Evolutionary conservation across 805 yeast genomes (phyloP).

Genomic region (Schwanniomyces pseudopolymorphus): DNA sequence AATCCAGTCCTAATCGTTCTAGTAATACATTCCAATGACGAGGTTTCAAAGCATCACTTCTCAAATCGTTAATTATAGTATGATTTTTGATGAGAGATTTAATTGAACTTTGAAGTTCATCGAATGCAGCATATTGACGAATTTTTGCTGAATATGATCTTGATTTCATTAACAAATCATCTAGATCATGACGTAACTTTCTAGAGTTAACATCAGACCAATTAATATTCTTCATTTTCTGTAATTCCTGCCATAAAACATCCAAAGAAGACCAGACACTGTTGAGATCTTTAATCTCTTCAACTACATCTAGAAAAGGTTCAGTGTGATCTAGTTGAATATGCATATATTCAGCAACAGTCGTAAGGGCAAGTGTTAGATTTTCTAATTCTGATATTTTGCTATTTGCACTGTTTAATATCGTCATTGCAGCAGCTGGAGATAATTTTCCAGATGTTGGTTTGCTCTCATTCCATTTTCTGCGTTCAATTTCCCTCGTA

Average conservation of each 20-base stretch:
- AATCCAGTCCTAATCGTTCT: slow-evolving; percentile 22
- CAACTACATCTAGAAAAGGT: slow-evolving; percentile 29
- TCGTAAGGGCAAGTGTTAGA: slow-evolving; percentile 21
- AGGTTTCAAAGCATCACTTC: slow-evolving; percentile 54
- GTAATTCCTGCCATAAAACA: slow-evolving; percentile 47
- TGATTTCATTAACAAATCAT: slow-evolving; percentile 45
- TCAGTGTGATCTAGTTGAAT: slow-evolving; percentile 25
- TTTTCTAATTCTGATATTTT: slow-evolving; percentile 8
- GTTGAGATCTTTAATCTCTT: slow-evolving; percentile 56
- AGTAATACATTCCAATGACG: slow-evolving; percentile 67
- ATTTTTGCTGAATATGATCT: slow-evolving; percentile 56
- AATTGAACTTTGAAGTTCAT: slow-evolving; percentile 49
- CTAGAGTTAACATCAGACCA: slow-evolving; percentile 55
- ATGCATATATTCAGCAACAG: slow-evolving; percentile 27
- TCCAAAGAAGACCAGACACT: slow-evolving; percentile 66
- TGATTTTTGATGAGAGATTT: slow-evolving; percentile 39
- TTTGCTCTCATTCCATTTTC: slow-evolving; percentile 50
- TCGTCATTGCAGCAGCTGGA: slow-evolving; percentile 45
- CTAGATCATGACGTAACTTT: slow-evolving; percentile 47
- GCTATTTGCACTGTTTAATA: slow-evolving; percentile 26
- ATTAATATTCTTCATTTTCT: slow-evolving; percentile 34
- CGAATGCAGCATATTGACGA: slow-evolving; percentile 69
- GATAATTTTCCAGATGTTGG: slow-evolving; percentile 44
- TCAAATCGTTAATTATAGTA: slow-evolving; percentile 45
- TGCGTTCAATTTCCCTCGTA: slow-evolving; percentile 23